Evolutionary conservation across 257 asterid species (phyloP), one percentile per base, ranked within the genome.

Genomic region (Capsicum baccatum): DNA sequence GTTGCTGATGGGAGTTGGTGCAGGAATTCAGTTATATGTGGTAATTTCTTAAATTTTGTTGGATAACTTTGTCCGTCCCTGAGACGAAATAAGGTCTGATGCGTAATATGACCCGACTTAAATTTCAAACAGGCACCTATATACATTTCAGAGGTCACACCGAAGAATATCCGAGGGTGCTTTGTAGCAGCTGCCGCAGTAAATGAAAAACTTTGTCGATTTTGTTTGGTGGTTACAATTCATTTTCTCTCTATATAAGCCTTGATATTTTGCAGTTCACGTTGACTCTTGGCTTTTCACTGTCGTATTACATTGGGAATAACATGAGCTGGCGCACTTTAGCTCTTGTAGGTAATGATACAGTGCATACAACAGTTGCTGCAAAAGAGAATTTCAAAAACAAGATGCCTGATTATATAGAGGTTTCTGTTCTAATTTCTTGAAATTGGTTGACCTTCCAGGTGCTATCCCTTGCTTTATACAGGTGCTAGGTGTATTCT

Each of bases 121-220:
- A 17, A 69, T 57, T 16, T 33, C 81, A 59, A 76, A 80, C 84
- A 83, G 90, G 83, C 85, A 60, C 76, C 85, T 48, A 44, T 87
- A 70, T 87, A 87, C 84, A 50, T 87, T 80, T 82, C 88, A 60
- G 90, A 87, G 79, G 62, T 80, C 54, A 74, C 84, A 44, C 90
- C 88, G 5, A 70, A 83, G 47, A 71, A 54, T 39, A 69, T 79
- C 78, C 69, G 88, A 17, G 90, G 88, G 78, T 79, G 80, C 82
- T 54, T 59, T 79, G 82, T 42, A 39, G 59, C 86, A 57, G 86
- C 84, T 67, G 69, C 63, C 62, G 54, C 80, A 73, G 88, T 83
- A 79, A 71, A 59, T 84, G 16, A 8, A 66, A 44, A 59, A 11
- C 60, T 78, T 78, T 78, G 64, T 78, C 54, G 64, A 54, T 54